A percentile compares a stretch with the other conserved stretches of the same genome.
Conservation (phyloP, 2,329 filamentous ascomycete genomes). For the Colletotrichum sp. region DNA sequence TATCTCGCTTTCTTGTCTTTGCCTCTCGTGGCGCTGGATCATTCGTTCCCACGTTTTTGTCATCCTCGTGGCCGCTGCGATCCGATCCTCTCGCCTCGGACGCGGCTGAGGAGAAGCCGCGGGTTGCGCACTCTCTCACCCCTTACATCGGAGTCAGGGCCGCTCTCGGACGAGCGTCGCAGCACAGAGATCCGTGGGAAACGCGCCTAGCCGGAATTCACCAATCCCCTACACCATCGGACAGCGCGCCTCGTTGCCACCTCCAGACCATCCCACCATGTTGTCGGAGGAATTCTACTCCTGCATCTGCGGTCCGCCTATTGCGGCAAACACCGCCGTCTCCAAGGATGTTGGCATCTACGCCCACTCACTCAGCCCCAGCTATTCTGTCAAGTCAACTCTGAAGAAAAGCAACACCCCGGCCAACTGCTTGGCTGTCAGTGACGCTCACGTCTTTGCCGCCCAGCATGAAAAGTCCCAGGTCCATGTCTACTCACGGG, state of each 20-base stretch:
- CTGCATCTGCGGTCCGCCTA: slow-evolving; percentile 60
- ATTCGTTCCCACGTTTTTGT: neutral
- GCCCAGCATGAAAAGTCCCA: slow-evolving; percentile 92
- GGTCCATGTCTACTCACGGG: slow-evolving; percentile 87
- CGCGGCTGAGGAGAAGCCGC: neutral
- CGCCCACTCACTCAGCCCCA: slow-evolving; percentile 80
- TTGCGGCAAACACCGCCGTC: slow-evolving; percentile 67
- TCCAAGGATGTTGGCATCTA: slow-evolving; percentile 88
- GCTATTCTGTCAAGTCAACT: slow-evolving; percentile 73
- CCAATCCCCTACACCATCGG: neutral
- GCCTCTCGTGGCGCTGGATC: slow-evolving; percentile 1
- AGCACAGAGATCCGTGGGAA: neutral
- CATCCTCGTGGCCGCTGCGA: neutral
- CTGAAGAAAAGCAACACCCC: slow-evolving; percentile 94
- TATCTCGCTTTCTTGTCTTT: neutral
- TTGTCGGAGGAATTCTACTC: slow-evolving; percentile 66
- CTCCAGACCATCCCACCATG: slow-evolving; percentile 42
- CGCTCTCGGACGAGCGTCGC: neutral
- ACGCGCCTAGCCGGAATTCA: neutral
- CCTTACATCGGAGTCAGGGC: slow-evolving; percentile 2
- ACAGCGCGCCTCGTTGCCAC: neutral
- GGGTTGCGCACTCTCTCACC: neutral
- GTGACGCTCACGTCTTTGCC: slow-evolving; percentile 83
- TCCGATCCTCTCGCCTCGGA: neutral
- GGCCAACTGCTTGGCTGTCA: slow-evolving; percentile 80